A percentile compares a stretch with the other conserved stretches of the same genome.
Conservation (phyloP, 768 basidiomycete species). For the Amanita polypyramis region DNA sequence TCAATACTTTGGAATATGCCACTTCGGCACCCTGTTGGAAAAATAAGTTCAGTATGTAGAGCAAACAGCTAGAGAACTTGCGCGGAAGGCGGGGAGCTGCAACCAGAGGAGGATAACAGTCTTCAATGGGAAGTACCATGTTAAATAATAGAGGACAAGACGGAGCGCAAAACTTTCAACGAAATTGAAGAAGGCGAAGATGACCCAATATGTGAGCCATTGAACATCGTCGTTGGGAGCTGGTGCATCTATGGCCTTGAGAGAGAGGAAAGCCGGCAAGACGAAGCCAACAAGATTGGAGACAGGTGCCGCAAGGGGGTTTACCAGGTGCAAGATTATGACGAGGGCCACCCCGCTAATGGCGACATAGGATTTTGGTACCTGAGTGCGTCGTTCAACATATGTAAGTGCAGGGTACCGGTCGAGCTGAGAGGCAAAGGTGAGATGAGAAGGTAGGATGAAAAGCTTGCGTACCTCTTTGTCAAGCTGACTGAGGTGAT, state of each 20-base stretch:
- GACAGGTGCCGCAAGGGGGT: conserved; percentile 83
- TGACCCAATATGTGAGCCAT: conserved; percentile 97
- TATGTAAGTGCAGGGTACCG: conserved; percentile 82
- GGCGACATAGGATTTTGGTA: conserved; percentile 89
- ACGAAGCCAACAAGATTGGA: conserved; percentile 94
- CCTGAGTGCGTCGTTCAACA: conserved; percentile 81
- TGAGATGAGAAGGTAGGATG: conserved; percentile 8
- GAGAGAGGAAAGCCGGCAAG: conserved; percentile 89
- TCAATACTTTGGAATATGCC: conserved; percentile 66
- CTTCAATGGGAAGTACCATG: conserved; percentile 95
- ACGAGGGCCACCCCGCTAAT: conserved; percentile 61
- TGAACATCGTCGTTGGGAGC: conserved; percentile 78
- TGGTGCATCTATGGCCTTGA: conserved; percentile 90
- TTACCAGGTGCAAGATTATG: conserved; percentile 72
- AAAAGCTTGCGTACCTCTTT: conserved; percentile 65
- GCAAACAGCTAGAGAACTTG: conserved; percentile 33
- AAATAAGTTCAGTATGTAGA: conserved; percentile 6
- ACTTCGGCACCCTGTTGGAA: conserved; percentile 69
- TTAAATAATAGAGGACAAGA: conserved; percentile 81
- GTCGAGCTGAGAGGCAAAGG: conserved; percentile 38
- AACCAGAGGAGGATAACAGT: conserved; percentile 86
- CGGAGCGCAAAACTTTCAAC: conserved; percentile 79
- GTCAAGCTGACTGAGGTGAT: conserved; percentile 86
- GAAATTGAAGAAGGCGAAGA: conserved; percentile 92
- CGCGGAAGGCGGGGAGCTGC: conserved; percentile 76